These are phyloP conservation scores for Suhomyces wounanorum DNA, from an alignment of 1,139 yeast genomes.

Conservation along the genomic window DNA sequence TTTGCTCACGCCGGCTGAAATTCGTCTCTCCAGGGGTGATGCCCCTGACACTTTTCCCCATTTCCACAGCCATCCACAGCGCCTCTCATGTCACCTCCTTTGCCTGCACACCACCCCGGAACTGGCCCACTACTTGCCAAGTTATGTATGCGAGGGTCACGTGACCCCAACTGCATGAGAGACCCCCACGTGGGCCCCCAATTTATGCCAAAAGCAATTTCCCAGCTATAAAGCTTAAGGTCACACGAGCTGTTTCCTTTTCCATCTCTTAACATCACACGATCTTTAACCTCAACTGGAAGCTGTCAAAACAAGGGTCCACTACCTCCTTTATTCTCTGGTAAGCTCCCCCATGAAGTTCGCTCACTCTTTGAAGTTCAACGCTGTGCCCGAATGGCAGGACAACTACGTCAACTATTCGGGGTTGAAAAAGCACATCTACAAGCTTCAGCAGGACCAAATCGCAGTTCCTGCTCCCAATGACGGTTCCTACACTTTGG, in stretches of 20 bases:
- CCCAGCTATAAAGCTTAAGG: conserved; percentile 7
- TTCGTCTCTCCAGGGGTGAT: too few relatives aligned
- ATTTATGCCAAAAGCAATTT: conserved; percentile 11
- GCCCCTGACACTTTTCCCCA: too few relatives aligned
- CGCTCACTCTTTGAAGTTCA: conserved; percentile 71
- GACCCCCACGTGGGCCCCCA: conserved; percentile 14
- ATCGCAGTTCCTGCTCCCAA: conserved; percentile 23
- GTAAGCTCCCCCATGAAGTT: conserved; percentile 55
- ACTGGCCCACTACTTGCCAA: not conserved
- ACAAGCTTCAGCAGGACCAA: conserved; percentile 46
- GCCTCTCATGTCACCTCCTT: too few relatives aligned
- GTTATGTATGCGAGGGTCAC: not conserved
- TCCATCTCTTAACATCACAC: conserved; percentile 9
- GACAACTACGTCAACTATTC: conserved; percentile 68
- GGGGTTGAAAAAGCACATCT: conserved; percentile 61
- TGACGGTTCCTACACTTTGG: conserved; percentile 29
- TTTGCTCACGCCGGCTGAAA: too few relatives aligned
- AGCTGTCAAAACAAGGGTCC: conserved; percentile 4
- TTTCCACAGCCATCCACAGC: too few relatives aligned
- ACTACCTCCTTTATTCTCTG: not conserved
- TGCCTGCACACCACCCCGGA: too few relatives aligned
- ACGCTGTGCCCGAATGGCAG: conserved; percentile 83
- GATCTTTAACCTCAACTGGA: conserved; percentile 10
- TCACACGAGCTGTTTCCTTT: conserved; percentile 10
- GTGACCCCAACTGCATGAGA: not conserved